Conservation (phyloP, 352 stramenopile species). For the Globisporangium takayamanum region DNA sequence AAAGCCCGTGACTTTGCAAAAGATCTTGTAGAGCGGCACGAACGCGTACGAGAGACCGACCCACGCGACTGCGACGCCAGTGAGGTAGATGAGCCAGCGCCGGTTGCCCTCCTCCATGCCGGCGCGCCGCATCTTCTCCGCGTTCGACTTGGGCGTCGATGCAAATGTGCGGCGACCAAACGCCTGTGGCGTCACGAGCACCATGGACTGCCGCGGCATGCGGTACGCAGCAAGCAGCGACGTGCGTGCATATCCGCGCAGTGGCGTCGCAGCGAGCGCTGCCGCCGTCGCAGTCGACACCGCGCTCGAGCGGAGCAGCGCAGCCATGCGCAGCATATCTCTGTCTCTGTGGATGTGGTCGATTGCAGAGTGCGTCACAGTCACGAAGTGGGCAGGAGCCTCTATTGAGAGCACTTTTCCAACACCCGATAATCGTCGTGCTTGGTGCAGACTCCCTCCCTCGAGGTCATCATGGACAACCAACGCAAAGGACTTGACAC, state of each 20-base stretch:
- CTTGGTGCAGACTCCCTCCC: not conserved
- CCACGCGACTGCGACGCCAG: constrained; percentile 89
- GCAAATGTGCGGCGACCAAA: constrained; percentile 33
- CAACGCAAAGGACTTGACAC: not conserved
- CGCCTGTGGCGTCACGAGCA: not conserved
- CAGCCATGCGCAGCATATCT: constrained; percentile 15
- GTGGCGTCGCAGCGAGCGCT: not conserved
- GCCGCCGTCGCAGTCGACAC: not conserved
- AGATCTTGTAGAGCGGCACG: constrained; percentile 99
- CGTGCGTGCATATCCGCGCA: not conserved
- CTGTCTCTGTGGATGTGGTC: not conserved
- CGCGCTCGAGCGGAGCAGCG: not conserved
- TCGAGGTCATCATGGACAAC: constrained; percentile 4
- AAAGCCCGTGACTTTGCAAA: constrained; percentile 98
- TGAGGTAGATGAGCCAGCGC: constrained; percentile 90
- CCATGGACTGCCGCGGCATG: constrained; percentile 8
- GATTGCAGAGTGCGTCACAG: not conserved
- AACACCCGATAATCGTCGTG: not conserved
- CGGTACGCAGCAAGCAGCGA: not conserved
- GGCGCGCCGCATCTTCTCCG: constrained; percentile 35
- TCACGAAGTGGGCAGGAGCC: not conserved
- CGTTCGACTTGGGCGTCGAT: constrained; percentile 32
- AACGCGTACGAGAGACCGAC: constrained; percentile 95
- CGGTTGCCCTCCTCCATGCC: constrained; percentile 85
- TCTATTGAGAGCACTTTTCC: not conserved